Evolutionary conservation across 176 grass and related monocot genomes (phyloP), one percentile per base, ranked within the genome.

Genomic region (Elaeis guineensis): DNA sequence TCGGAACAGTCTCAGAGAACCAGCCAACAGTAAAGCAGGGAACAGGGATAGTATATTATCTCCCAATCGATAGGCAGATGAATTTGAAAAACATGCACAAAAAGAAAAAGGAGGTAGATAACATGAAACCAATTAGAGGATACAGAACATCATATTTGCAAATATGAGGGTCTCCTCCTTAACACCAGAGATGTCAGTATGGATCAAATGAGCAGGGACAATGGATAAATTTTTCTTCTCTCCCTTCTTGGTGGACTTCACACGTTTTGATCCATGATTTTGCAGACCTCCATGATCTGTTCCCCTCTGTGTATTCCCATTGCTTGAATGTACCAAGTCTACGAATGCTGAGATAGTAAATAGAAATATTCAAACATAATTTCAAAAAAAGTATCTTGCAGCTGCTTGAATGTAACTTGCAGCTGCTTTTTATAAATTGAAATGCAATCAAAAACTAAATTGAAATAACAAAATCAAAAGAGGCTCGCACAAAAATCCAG

Each of bases 101-200:
- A 17, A 3, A 18, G 20, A 19, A 63, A 24, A 23, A 60, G 14
- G n/a, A 60, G 15, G 29, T 62, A 19, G 0, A 28, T 17, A 50
- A 6, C 2, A 8, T 61, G 63, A 63, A 77, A 58, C 32, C 16
- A 17, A 25, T 25, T 32, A 63, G 80, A 96, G 83, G 92, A 96
- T 96, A 96, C 92, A 96, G 53, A 96, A 87, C 63, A 88, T 82
- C 78, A 82, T 80, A 56, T 85, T 90, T 51, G 80, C 71, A 84
- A 96, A 96, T 76, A 96, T 90, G 59, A 69, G 62, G 16, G 83
- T 88, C 78, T 96, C 83, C 35, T 68, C 92, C 59, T 85, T 87
- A 23, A 96, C 77, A 73, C 72, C 70, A 61, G 92, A 96, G 26
- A 82, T 64, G 77, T 90, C 86, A 17, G 86, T 90, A 58, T 90